phyloP scores from a whole-genome alignment of 1,284 basidiomycete genomes.

The Farysia itapuensis region DNA sequence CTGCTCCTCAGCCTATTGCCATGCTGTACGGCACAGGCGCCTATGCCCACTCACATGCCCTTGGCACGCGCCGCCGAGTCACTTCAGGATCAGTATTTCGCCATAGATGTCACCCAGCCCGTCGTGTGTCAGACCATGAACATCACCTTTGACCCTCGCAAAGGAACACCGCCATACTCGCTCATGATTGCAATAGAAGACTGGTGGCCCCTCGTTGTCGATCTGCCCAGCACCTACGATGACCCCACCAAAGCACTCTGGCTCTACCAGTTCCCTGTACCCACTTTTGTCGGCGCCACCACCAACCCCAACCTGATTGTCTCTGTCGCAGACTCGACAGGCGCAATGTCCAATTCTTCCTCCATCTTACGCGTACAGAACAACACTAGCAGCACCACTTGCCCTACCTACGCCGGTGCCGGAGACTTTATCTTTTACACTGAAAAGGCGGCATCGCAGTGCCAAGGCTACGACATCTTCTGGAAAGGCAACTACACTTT shows the following conservation, averaged over 20 bases:
- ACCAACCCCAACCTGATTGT: slow-evolving; percentile 37
- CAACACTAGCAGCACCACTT: slow-evolving; percentile 6
- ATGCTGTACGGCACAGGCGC: too few relatives aligned
- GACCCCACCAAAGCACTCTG: slow-evolving; percentile 28
- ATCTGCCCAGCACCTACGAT: slow-evolving; percentile 30
- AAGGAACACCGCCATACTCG: slow-evolving; percentile 39
- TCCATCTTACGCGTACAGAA: slow-evolving; percentile 13
- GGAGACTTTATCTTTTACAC: slow-evolving; percentile 28
- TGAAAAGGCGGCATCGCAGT: slow-evolving; percentile 15
- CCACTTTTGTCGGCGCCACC: slow-evolving; percentile 17
- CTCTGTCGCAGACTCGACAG: slow-evolving; percentile 41
- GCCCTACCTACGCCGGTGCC: slow-evolving; percentile 6
- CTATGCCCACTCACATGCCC: too few relatives aligned
- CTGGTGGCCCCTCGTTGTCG: slow-evolving; percentile 33
- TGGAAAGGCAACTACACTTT: slow-evolving; percentile 22
- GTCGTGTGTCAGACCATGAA: slow-evolving; percentile 39
- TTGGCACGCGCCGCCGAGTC: background rate
- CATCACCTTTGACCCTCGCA: slow-evolving; percentile 43
- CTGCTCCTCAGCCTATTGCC: too few relatives aligned
- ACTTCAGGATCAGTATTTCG: slow-evolving; percentile 3
- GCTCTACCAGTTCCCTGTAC: slow-evolving; percentile 40
- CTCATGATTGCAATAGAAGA: slow-evolving; percentile 41
- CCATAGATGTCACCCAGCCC: slow-evolving; percentile 29
- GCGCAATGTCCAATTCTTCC: slow-evolving; percentile 42
- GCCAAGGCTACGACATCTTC: slow-evolving; percentile 18